phyloP scores from a whole-genome alignment of 495 filamentous ascomycete genomes.

The Paragyromitra xinjiangensis region DNA sequence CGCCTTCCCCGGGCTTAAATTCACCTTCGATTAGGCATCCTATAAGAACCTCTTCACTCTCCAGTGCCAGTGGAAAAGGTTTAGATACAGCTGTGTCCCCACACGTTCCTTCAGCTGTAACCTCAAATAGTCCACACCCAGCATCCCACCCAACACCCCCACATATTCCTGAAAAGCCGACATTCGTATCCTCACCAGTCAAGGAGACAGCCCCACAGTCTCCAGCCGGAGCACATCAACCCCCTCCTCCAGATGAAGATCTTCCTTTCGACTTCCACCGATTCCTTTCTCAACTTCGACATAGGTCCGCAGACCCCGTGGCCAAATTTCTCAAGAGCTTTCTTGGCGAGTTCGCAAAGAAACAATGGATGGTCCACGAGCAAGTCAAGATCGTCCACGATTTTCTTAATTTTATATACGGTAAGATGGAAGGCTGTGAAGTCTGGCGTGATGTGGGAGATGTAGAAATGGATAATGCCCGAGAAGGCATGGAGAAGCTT shows the following conservation, averaged over 20 bases:
- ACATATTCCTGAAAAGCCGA: conserved; percentile 61
- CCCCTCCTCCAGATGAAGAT: conserved; percentile 80
- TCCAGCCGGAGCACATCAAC: conserved; percentile 69
- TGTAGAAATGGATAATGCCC: conserved; percentile 96
- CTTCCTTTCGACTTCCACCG: conserved; percentile 98
- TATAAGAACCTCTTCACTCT: conserved; percentile 42
- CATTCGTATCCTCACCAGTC: conserved; percentile 65
- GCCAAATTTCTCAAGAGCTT: conserved; percentile 96
- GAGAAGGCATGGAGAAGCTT: conserved; percentile 99
- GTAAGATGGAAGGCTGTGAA: conserved; percentile 98
- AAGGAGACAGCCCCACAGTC: conserved; percentile 62
- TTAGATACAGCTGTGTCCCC: conserved; percentile 74
- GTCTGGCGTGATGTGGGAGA: conserved; percentile 96
- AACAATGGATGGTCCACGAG: conserved; percentile 99
- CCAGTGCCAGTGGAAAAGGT: conserved; percentile 72
- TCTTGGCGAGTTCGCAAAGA: conserved; percentile 91
- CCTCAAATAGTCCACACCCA: conserved; percentile 74
- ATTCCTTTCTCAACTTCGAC: conserved; percentile 92
- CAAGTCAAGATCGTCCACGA: conserved; percentile 98
- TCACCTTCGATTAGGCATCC: conserved; percentile 30
- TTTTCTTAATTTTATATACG: conserved; percentile 96
- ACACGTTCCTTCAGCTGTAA: conserved; percentile 82
- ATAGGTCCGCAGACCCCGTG: conserved; percentile 94
- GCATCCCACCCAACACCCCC: conserved; percentile 69
- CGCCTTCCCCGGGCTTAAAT: conserved; percentile 50